These are phyloP conservation scores for Thermothielavioides terrestris DNA, from an alignment of 495 filamentous ascomycete species.

Conservation along the genomic window DNA sequence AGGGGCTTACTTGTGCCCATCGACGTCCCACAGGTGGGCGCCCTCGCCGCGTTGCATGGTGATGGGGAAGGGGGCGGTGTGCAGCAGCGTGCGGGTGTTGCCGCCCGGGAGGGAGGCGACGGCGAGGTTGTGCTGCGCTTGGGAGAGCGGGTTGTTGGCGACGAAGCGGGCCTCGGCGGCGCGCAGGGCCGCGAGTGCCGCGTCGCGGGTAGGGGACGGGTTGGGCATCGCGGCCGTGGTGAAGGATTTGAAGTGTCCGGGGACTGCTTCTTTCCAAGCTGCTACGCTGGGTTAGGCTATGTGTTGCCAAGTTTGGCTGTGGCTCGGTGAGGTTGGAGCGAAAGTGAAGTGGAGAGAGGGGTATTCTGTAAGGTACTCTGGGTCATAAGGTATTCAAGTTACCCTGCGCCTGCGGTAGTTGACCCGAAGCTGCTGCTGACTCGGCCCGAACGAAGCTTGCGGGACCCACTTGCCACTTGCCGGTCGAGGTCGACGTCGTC, in stretches of 20 bases:
- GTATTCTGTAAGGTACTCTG: too few relatives aligned
- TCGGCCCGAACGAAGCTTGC: too few relatives aligned
- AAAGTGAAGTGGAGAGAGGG: too few relatives aligned
- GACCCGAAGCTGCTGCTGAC: too few relatives aligned
- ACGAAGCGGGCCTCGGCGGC: constrained; percentile 26
- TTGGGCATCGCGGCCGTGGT: background rate
- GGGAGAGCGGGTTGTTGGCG: constrained; percentile 28
- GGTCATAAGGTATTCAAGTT: too few relatives aligned
- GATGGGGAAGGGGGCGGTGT: constrained; percentile 50
- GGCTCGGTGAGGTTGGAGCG: too few relatives aligned
- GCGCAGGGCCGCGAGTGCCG: constrained; percentile 17
- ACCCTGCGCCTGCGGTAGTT: too few relatives aligned
- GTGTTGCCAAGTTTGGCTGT: too few relatives aligned
- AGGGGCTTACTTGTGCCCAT: constrained; percentile 32
- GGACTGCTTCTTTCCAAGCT: too few relatives aligned
- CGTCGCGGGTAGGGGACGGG: background rate
- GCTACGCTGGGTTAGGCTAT: background rate
- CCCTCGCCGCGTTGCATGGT: constrained; percentile 34
- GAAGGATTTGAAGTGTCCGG: background rate
- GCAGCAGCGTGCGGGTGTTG: constrained; percentile 51
- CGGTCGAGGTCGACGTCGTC: too few relatives aligned
- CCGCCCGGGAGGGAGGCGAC: constrained; percentile 45
- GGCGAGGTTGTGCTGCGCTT: constrained; percentile 31
- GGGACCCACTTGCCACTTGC: too few relatives aligned
- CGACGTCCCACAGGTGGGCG: constrained; percentile 32